phyloP scores from a whole-genome alignment of 768 basidiomycete genomes.

The Candolleomyces aberdarensis region DNA sequence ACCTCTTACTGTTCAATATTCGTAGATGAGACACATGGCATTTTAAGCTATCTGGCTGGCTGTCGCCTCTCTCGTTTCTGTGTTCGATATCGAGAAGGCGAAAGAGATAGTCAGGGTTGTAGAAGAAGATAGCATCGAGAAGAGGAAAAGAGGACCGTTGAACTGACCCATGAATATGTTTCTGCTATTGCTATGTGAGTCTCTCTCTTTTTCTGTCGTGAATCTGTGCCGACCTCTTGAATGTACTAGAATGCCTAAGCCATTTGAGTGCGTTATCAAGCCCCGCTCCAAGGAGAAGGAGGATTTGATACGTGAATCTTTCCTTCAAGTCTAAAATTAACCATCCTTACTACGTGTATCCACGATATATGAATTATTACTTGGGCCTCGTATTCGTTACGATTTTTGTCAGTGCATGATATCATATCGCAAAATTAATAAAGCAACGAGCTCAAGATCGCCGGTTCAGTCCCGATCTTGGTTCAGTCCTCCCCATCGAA shows the following conservation, averaged over 20 bases:
- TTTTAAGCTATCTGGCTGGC: constrained; percentile 23
- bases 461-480: too few relatives aligned
- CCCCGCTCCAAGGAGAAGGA: constrained; percentile 3
- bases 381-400: too few relatives aligned
- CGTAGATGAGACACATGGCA: constrained; percentile 22
- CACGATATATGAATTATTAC: too few relatives aligned
- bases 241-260: constrained; percentile 6
- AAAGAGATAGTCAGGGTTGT: constrained; percentile 18
- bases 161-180: constrained; percentile 9
- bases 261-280: constrained; percentile 12
- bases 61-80: constrained; percentile 18
- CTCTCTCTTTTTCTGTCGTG: background rate
- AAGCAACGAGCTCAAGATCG: too few relatives aligned
- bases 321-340: too few relatives aligned
- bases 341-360: too few relatives aligned
- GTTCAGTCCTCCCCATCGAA: too few relatives aligned
- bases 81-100: constrained; percentile 21
- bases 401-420: too few relatives aligned
- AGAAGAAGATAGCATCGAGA: too few relatives aligned
- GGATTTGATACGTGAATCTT: background rate
- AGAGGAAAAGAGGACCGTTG: constrained; percentile 9
- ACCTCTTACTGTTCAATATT: too few relatives aligned
- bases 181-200: constrained; percentile 20
- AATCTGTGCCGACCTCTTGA: background rate
- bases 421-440: too few relatives aligned